These are phyloP conservation scores for Castanea sativa DNA, from an alignment of 306 rosid genomes.

Conservation along the genomic window DNA sequence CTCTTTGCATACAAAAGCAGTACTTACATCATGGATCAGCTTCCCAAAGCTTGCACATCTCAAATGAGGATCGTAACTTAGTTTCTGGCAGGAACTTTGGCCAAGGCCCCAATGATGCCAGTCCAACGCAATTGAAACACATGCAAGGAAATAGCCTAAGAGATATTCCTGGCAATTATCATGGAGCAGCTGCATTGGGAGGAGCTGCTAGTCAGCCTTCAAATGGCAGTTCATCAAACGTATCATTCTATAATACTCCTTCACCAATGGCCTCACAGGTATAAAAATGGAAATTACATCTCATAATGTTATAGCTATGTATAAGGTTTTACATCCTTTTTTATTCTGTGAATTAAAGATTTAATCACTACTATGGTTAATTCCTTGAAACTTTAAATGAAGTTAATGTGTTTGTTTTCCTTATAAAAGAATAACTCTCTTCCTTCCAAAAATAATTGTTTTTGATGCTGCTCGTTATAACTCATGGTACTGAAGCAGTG, in stretches of 20 bases:
- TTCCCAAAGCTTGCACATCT: conserved; percentile 45
- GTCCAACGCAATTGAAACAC: conserved; percentile 67
- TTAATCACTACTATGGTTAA: neutral
- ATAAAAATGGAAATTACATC: conserved; percentile 15
- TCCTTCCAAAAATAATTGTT: neutral
- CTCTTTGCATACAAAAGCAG: conserved; percentile 79
- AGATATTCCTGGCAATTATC: conserved; percentile 75
- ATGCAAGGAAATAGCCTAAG: conserved; percentile 62
- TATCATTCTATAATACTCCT: conserved; percentile 84
- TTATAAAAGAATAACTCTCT: neutral
- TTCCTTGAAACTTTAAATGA: no score
- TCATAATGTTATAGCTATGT: conserved; percentile 3
- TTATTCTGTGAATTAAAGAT: neutral
- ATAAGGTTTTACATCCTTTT: neutral
- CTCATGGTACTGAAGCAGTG: neutral
- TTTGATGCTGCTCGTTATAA: neutral
- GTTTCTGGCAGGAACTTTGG: conserved; percentile 50
- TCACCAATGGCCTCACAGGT: conserved; percentile 89
- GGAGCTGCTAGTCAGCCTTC: conserved; percentile 61
- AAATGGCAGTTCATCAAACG: conserved; percentile 59
- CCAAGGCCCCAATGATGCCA: conserved; percentile 53
- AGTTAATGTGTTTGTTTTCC: neutral
- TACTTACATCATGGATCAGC: conserved; percentile 50
- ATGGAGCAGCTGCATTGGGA: conserved; percentile 51
- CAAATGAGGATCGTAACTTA: conserved; percentile 55